Conservation (phyloP, 306 rosid genomes). For the Cucurbita pepo region DNA sequence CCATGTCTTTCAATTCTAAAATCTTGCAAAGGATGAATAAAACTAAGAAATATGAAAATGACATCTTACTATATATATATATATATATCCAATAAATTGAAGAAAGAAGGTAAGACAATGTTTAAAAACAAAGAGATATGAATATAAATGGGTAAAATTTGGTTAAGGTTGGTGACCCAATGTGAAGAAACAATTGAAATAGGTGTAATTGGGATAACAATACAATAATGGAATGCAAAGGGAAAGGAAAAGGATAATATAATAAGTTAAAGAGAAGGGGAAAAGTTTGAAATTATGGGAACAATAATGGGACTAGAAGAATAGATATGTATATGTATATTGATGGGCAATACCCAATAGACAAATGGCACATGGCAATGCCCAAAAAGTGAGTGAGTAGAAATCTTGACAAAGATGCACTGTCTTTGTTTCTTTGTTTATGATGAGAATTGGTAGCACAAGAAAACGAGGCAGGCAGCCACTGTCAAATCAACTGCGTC, state of each 20-base stretch:
- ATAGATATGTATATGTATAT: not conserved
- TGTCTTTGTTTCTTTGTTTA: not conserved
- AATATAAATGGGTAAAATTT: not conserved
- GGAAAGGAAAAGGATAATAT: not conserved
- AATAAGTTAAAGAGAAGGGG: not conserved
- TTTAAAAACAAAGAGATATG: not conserved
- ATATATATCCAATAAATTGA: not conserved
- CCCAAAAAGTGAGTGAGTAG: not conserved
- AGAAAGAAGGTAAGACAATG: not conserved
- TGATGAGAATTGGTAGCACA: conserved; percentile 16
- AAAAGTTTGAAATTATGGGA: not conserved
- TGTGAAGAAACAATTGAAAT: not conserved
- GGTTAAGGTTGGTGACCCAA: not conserved
- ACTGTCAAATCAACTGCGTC: conserved; percentile 31
- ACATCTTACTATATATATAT: not conserved
- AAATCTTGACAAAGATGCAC: not conserved
- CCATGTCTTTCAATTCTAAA: too few relatives aligned
- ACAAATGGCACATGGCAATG: not conserved
- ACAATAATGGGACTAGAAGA: not conserved
- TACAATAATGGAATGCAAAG: not conserved
- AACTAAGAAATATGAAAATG: not conserved
- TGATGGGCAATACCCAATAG: conserved; percentile 12
- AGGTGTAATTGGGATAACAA: not conserved
- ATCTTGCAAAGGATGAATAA: too few relatives aligned
- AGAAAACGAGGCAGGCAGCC: conserved; percentile 28